A percentile compares a stretch with the other conserved stretches of the same genome.
Evolutionary conservation across 2,329 filamentous ascomycete species (phyloP).

Genomic region (Hymenotorrendiella dingleyae): DNA sequence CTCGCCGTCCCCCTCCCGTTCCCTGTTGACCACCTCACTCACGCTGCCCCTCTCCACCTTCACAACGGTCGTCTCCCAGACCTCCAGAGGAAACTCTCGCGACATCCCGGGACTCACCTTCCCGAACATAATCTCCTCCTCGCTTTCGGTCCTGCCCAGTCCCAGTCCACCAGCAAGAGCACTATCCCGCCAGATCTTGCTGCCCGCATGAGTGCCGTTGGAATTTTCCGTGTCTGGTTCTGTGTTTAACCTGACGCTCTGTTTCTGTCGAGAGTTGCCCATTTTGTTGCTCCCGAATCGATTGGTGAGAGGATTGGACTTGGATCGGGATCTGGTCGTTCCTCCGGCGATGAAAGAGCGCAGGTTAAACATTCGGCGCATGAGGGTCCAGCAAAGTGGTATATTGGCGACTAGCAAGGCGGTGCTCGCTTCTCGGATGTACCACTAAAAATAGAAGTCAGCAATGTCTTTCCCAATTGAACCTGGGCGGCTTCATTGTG

Average conservation of each 20-base stretch:
- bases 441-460: constrained; percentile 34
- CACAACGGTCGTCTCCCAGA: constrained; percentile 21
- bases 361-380: constrained; percentile 37
- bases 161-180: constrained; percentile 3
- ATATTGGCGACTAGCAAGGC: constrained; percentile 49
- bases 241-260: neutral
- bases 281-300: neutral
- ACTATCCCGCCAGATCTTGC: constrained; percentile 20
- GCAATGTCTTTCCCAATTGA: no score
- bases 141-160: constrained; percentile 16
- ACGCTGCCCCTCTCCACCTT: constrained; percentile 14
- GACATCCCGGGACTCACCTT: constrained; percentile 6
- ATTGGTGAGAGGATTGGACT: constrained; percentile 7
- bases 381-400: constrained; percentile 46
- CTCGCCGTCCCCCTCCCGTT: neutral
- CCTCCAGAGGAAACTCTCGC: constrained; percentile 22
- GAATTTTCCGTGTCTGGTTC: neutral
- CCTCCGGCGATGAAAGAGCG: constrained; percentile 17
- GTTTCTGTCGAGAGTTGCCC: neutral
- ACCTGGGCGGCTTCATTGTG: no score
- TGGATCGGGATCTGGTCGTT: constrained; percentile 6
- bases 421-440: constrained; percentile 46
- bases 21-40: neutral
- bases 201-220: neutral
- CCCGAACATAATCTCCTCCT: constrained; percentile 17